Conservation (phyloP, 2,329 filamentous ascomycete species). For the Epichloe typhina region DNA sequence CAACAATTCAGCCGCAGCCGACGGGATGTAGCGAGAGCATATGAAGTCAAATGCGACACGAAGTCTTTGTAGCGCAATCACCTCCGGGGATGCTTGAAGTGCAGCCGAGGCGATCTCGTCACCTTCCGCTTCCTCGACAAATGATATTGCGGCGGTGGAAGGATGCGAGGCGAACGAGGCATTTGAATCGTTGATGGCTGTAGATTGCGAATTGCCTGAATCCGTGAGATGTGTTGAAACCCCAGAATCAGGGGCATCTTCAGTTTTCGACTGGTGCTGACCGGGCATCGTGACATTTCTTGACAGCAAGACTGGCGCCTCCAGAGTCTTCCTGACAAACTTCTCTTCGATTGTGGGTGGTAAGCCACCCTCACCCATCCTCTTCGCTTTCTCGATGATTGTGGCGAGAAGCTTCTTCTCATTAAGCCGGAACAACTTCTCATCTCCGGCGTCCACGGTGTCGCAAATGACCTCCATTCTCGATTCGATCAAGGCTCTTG, state of each 20-base stretch:
- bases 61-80: conserved; percentile 49
- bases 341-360: conserved; percentile 75
- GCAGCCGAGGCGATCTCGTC: conserved; percentile 25
- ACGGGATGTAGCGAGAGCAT: conserved; percentile 44
- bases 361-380: conserved; percentile 50
- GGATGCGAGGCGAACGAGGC: conserved; percentile 24
- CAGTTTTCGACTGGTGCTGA: conserved; percentile 7
- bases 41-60: conserved; percentile 54
- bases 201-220: conserved; percentile 29
- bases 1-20: conserved; percentile 29
- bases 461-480: conserved; percentile 66
- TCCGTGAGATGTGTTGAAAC: conserved; percentile 13
- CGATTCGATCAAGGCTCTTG: conserved; percentile 41
- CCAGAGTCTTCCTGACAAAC: conserved; percentile 64
- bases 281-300: conserved; percentile 36
- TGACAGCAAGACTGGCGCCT: conserved; percentile 60
- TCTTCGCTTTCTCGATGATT: conserved; percentile 57
- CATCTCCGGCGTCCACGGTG: conserved; percentile 67
- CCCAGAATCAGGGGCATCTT: conserved; percentile 9
- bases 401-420: conserved; percentile 54
- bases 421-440: conserved; percentile 72
- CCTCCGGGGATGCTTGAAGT: conserved; percentile 32
- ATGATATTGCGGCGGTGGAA: conserved; percentile 33
- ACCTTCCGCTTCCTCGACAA: conserved; percentile 19
- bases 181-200: conserved; percentile 23